phyloP scores from a whole-genome alignment of 2,329 filamentous ascomycete genomes.

The Trichoderma koningii region DNA sequence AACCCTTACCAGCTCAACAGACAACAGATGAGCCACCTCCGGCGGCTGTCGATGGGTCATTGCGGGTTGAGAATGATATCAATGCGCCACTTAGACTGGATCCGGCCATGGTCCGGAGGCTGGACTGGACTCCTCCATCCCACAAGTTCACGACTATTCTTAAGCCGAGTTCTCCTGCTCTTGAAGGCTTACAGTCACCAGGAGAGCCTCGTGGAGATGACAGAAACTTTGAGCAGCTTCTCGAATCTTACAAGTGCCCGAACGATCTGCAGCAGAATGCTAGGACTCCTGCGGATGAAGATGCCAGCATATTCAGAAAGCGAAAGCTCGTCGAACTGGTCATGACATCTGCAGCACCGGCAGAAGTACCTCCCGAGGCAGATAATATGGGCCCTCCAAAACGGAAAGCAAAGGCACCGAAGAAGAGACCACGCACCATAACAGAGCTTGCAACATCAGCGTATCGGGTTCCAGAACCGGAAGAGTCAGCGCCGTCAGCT shows the following conservation, averaged over 20 bases:
- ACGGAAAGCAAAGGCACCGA: conserved; percentile 58
- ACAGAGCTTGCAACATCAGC: conserved; percentile 75
- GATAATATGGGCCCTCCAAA: conserved; percentile 44
- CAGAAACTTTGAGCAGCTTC: conserved; percentile 48
- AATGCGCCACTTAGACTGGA: conserved; percentile 46
- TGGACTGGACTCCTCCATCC: conserved; percentile 69
- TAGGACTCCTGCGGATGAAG: conserved; percentile 32
- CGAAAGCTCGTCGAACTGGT: conserved; percentile 59
- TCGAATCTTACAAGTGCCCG: conserved; percentile 46
- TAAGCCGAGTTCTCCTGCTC: conserved; percentile 38
- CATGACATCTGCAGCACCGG: conserved; percentile 37
- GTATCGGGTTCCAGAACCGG: conserved; percentile 50
- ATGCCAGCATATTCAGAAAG: conserved; percentile 50
- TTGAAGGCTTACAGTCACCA: conserved; percentile 27
- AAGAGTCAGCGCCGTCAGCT: conserved; percentile 36
- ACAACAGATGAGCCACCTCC: too few species aligned
- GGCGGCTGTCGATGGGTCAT: neutral
- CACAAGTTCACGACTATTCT: conserved; percentile 39
- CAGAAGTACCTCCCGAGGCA: conserved; percentile 29
- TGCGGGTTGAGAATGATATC: conserved; percentile 29
- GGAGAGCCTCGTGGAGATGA: conserved; percentile 27
- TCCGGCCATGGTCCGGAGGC: conserved; percentile 56
- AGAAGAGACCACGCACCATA: conserved; percentile 74
- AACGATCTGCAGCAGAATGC: conserved; percentile 32
- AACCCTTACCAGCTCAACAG: neutral